Evolutionary conservation across 805 yeast species (phyloP).

Genomic region (Danielozyma ontarioensis): DNA sequence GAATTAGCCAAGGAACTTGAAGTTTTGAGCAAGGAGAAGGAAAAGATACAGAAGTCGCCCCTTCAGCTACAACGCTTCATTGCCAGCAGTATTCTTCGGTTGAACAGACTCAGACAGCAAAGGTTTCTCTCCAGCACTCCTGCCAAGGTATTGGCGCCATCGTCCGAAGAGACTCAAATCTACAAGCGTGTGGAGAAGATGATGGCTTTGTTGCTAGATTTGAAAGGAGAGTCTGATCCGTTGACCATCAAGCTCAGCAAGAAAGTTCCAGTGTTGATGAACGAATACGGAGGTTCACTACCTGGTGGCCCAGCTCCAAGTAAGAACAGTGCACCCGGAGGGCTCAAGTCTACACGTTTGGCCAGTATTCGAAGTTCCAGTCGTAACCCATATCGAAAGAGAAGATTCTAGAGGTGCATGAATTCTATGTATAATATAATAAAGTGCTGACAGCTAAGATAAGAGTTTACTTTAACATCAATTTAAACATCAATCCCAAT

Average conservation of each 20-base stretch:
- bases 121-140: slow-evolving; percentile 27
- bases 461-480: background rate
- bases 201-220: slow-evolving; percentile 26
- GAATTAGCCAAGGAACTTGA: slow-evolving; percentile 18
- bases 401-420: background rate
- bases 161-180: slow-evolving; percentile 18
- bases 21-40: slow-evolving; percentile 20
- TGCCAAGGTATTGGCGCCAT: slow-evolving; percentile 20
- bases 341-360: background rate
- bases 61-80: slow-evolving; percentile 29
- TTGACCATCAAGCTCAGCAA: slow-evolving; percentile 29
- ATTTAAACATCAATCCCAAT: slow-evolving; percentile 34
- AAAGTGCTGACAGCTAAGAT: background rate
- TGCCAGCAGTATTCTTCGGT: slow-evolving; percentile 24
- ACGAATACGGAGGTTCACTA: slow-evolving; percentile 72
- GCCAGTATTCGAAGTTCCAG: background rate
- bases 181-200: slow-evolving; percentile 28
- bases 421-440: background rate
- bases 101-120: slow-evolving; percentile 38
- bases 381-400: background rate
- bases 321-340: slow-evolving; percentile 9
- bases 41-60: slow-evolving; percentile 20
- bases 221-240: slow-evolving; percentile 9
- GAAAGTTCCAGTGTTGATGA: slow-evolving; percentile 62
- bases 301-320: slow-evolving; percentile 51